Percentiles rank a stretch among this genome's conserved stretches.
These are phyloP conservation scores for Coleophoma eucalyptorum DNA, from an alignment of 2,329 filamentous ascomycete species.

Conservation along the genomic window DNA sequence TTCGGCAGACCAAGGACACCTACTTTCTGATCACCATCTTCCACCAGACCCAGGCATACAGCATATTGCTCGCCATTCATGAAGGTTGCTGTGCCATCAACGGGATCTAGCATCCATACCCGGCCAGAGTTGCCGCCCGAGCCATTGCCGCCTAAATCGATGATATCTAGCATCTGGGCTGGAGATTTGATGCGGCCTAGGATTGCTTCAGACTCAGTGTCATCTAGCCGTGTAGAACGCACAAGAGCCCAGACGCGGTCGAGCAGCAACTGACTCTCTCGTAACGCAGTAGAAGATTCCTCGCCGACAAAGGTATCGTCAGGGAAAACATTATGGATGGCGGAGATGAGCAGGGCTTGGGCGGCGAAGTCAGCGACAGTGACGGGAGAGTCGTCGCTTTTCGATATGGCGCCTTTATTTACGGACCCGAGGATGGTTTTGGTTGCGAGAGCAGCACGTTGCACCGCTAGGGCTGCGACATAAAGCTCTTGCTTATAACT, in stretches of 20 bases:
- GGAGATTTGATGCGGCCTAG: conserved; percentile 38
- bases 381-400: conserved; percentile 56
- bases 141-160: conserved; percentile 51
- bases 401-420: conserved; percentile 48
- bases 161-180: conserved; percentile 55
- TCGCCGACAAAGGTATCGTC: conserved; percentile 56
- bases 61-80: conserved; percentile 59
- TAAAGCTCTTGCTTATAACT: conserved; percentile 1
- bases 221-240: conserved; percentile 29
- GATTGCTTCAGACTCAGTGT: conserved; percentile 25
- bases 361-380: conserved; percentile 62
- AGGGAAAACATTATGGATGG: conserved; percentile 50
- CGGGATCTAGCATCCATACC: conserved; percentile 61
- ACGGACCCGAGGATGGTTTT: conserved; percentile 45
- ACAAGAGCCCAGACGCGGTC: conserved; percentile 56
- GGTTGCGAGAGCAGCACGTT: conserved; percentile 53
- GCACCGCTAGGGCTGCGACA: conserved; percentile 37
- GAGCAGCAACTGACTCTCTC: conserved; percentile 41
- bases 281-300: conserved; percentile 51
- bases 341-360: conserved; percentile 57
- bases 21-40: conserved; percentile 51
- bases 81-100: conserved; percentile 62
- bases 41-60: conserved; percentile 54
- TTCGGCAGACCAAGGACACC: conserved; percentile 62
- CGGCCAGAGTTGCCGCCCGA: conserved; percentile 33